Evolutionary conservation across 1,284 basidiomycete species (phyloP).

Genomic region (Phylloporus gajari): DNA sequence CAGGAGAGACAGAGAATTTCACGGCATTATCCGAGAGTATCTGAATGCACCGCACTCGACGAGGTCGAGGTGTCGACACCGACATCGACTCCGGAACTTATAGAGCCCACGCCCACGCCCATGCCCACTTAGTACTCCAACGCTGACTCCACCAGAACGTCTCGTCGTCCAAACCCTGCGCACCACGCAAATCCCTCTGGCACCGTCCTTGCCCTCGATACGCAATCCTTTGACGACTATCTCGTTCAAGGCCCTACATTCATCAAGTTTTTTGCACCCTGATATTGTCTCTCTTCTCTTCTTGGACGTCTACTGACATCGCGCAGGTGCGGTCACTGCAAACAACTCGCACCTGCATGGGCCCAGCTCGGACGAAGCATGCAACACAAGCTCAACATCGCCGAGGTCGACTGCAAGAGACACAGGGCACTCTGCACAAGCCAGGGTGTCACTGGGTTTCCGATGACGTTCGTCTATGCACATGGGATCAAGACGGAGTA

Average conservation of each 20-base stretch:
- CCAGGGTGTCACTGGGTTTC: constrained; percentile 80
- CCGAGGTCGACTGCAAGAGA: constrained; percentile 88
- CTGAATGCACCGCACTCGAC: constrained; percentile 44
- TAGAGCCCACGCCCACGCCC: constrained; percentile 9
- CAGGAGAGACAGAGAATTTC: constrained; percentile 59
- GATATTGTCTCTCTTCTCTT: constrained; percentile 54
- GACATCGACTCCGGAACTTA: constrained; percentile 19
- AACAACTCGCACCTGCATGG: constrained; percentile 87
- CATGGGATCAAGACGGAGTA: constrained; percentile 72
- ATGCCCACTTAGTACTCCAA: too few species aligned
- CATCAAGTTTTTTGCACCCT: constrained; percentile 72
- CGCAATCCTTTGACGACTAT: constrained; percentile 60
- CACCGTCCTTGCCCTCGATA: constrained; percentile 65
- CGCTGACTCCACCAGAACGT: constrained; percentile 5
- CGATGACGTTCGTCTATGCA: constrained; percentile 78
- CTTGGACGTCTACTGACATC: neutral
- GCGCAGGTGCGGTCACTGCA: constrained; percentile 87
- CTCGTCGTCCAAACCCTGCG: constrained; percentile 29
- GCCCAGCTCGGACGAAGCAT: constrained; percentile 74
- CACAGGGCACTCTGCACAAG: constrained; percentile 71
- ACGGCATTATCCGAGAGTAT: constrained; percentile 63
- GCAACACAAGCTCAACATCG: constrained; percentile 77
- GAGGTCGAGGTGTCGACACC: constrained; percentile 4
- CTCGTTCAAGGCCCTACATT: constrained; percentile 75
- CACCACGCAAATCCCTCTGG: constrained; percentile 67